Percentiles rank a stretch among this genome's conserved stretches.
These are phyloP conservation scores for Linum tenue DNA, from an alignment of 345 rosid species.

Conservation along the genomic window DNA sequence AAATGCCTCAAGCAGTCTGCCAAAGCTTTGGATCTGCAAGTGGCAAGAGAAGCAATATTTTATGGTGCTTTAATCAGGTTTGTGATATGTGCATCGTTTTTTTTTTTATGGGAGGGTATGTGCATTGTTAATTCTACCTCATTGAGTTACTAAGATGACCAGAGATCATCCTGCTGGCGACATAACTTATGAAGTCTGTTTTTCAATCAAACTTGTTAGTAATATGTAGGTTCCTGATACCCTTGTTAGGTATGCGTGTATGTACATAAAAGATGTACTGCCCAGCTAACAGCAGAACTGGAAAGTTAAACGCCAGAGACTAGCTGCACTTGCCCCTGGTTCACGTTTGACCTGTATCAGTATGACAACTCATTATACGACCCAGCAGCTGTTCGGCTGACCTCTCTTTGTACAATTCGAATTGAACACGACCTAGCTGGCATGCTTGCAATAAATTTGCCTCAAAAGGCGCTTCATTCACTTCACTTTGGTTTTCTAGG, in stretches of 20 bases:
- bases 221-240: too few species aligned
- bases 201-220: too few species aligned
- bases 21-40: slow-evolving; percentile 73
- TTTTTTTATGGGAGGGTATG: background rate
- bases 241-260: too few species aligned
- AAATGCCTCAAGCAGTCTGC: slow-evolving; percentile 89
- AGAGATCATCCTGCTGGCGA: too few species aligned
- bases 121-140: too few species aligned
- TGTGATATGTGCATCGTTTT: background rate
- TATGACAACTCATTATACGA: slow-evolving; percentile 56
- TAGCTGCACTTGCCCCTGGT: slow-evolving; percentile 53
- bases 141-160: too few species aligned
- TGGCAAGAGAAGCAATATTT: slow-evolving; percentile 81
- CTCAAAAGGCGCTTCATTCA: slow-evolving; percentile 56
- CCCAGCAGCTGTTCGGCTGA: slow-evolving; percentile 40
- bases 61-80: slow-evolving; percentile 94
- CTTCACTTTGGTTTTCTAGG: slow-evolving; percentile 80
- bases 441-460: slow-evolving; percentile 79
- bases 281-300: slow-evolving; percentile 96
- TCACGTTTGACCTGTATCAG: slow-evolving; percentile 78
- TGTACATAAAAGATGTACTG: background rate
- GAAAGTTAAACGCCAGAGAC: slow-evolving; percentile 89
- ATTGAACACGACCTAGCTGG: slow-evolving; percentile 83
- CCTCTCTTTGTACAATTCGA: slow-evolving; percentile 59
- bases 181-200: too few species aligned